Percentiles rank a stretch among this genome's conserved stretches.
Conservation (phyloP, 176 grass and related monocot species). For the Ensete glaucum region DNA sequence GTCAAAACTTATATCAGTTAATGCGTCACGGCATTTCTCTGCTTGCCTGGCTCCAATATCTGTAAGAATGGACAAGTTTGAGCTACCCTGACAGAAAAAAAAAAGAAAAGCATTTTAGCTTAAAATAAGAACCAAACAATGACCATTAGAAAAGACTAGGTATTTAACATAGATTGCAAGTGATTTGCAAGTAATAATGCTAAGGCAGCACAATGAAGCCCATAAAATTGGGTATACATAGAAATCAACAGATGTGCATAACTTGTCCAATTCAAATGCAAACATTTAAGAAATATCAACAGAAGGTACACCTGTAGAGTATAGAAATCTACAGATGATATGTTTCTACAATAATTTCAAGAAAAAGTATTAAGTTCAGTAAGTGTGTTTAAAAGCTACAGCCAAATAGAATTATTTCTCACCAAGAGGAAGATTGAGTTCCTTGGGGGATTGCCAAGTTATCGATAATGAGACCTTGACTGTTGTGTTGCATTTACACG, state of each 20-base stretch:
- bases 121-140: not conserved
- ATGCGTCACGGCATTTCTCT: conserved; percentile 56
- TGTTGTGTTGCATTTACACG: not conserved
- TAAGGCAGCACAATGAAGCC: not conserved
- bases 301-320: not conserved
- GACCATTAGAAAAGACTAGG: not conserved
- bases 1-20: conserved; percentile 53
- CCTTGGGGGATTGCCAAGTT: no score
- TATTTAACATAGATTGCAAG: not conserved
- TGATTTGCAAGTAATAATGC: not conserved
- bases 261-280: not conserved
- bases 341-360: not conserved
- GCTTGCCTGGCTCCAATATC: conserved; percentile 57
- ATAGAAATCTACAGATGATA: not conserved
- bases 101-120: not conserved
- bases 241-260: not conserved
- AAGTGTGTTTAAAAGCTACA: no score
- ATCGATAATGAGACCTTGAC: not conserved
- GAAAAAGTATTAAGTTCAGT: not conserved
- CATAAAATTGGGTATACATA: not conserved
- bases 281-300: not conserved
- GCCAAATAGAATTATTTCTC: not conserved
- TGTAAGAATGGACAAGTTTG: conserved; percentile 64
- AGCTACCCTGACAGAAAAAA: conserved; percentile 46
- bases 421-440: no score